Conservation (phyloP, 1,284 basidiomycete species). For the Sanghuangporus weigelae region DNA sequence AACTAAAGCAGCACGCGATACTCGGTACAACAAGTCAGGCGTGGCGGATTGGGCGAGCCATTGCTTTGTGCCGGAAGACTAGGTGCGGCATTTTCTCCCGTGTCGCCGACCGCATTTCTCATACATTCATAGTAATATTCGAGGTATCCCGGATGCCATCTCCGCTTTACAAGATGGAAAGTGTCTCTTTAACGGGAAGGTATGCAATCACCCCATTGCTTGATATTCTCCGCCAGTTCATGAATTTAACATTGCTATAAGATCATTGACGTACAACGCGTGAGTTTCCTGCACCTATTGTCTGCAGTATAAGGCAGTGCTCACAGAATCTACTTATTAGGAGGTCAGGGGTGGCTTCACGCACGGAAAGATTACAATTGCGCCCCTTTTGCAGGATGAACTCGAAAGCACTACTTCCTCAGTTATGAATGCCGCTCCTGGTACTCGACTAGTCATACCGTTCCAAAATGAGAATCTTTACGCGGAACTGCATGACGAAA, state of each 20-base stretch:
- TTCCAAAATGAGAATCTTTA: slow-evolving; percentile 58
- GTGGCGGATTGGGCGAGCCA: slow-evolving; percentile 48
- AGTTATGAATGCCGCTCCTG: slow-evolving; percentile 11
- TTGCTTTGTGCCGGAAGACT: slow-evolving; percentile 33
- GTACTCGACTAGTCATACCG: slow-evolving; percentile 33
- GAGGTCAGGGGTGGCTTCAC: slow-evolving; percentile 43
- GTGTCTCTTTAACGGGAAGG: slow-evolving; percentile 48
- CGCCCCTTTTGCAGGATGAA: slow-evolving; percentile 40
- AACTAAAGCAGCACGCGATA: slow-evolving; percentile 37
- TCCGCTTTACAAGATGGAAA: slow-evolving; percentile 44
- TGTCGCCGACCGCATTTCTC: background rate
- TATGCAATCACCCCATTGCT: background rate
- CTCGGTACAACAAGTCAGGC: slow-evolving; percentile 45
- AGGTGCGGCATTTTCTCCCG: slow-evolving; percentile 4
- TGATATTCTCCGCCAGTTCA: background rate
- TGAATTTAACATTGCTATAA: background rate
- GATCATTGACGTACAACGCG: slow-evolving; percentile 42
- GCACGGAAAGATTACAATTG: slow-evolving; percentile 45
- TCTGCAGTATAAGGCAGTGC: background rate
- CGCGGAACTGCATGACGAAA: slow-evolving; percentile 36
- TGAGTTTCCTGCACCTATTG: background rate
- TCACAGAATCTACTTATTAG: background rate
- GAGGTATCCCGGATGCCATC: slow-evolving; percentile 43
- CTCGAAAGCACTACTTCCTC: slow-evolving; percentile 31
- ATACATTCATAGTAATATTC: slow-evolving; percentile 32